Percentiles rank a stretch among this genome's conserved stretches.
Evolutionary conservation across 2,329 filamentous ascomycete species (phyloP).

Genomic region (Calonectria hongkongensis): DNA sequence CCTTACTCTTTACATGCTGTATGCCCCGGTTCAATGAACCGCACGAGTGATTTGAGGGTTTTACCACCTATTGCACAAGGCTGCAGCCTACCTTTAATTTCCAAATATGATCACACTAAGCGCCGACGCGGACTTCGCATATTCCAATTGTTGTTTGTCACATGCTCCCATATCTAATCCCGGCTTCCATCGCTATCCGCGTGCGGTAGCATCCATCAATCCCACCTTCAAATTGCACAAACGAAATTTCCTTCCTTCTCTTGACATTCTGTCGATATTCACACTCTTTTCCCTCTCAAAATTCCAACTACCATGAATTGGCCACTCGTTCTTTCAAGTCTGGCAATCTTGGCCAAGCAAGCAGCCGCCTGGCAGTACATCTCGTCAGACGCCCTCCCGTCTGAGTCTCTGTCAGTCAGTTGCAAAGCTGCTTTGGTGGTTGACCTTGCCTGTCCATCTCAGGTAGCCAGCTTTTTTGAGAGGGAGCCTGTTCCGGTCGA

Average conservation of each 20-base stretch:
- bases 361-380: conserved; percentile 2
- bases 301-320: background rate
- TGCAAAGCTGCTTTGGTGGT: conserved; percentile 6
- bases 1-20: conserved; percentile 1
- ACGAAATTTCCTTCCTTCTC: background rate
- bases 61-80: background rate
- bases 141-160: background rate
- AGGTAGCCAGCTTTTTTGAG: conserved; percentile 12
- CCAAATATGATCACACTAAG: conserved; percentile 2
- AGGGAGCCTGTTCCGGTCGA: background rate
- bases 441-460: conserved; percentile 2
- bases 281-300: background rate
- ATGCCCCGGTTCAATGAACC: background rate
- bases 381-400: background rate
- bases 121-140: background rate
- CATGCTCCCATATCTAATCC: background rate
- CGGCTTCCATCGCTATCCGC: background rate
- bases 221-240: background rate
- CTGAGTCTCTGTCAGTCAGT: background rate
- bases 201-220: background rate
- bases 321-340: conserved; percentile 1
- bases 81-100: background rate
- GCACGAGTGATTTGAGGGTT: background rate
- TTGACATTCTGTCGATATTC: background rate
- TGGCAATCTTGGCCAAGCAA: background rate